A percentile compares a stretch with the other conserved stretches of the same genome.
Evolutionary conservation across 768 basidiomycete species (phyloP).

Genomic region (Suillus subaureus): DNA sequence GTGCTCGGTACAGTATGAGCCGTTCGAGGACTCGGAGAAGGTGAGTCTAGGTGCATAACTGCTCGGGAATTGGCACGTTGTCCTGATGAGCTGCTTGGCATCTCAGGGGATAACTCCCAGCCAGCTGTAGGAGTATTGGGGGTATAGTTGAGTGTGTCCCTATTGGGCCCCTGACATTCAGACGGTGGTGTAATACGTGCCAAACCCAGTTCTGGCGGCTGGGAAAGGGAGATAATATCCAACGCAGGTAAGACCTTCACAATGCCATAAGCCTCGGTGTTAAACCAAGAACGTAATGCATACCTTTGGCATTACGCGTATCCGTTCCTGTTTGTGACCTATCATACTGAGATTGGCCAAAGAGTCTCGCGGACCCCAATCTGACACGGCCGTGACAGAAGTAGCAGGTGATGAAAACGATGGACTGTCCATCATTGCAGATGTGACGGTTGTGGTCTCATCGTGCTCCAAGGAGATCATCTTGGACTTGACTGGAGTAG

Average conservation of each 20-base stretch:
- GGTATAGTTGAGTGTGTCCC: neutral
- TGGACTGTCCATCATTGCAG: neutral
- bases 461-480: neutral
- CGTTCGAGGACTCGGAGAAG: neutral
- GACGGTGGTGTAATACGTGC: neutral
- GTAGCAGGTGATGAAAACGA: conserved; percentile 4
- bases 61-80: neutral
- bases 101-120: neutral
- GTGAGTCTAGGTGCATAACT: neutral
- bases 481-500: conserved; percentile 1
- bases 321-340: neutral
- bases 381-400: conserved; percentile 2
- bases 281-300: neutral
- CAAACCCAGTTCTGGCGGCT: neutral
- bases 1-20: neutral
- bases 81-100: neutral
- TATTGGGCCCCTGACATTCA: too few species aligned
- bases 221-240: neutral
- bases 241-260: conserved; percentile 1
- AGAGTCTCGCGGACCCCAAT: conserved; percentile 1
- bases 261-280: neutral
- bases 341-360: neutral
- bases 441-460: neutral
- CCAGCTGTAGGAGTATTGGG: neutral
- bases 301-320: neutral